Base-by-base conservation (phyloP, 2,329 filamentous ascomycete genomes). In the Colletotrichum higginsianum region DNA sequence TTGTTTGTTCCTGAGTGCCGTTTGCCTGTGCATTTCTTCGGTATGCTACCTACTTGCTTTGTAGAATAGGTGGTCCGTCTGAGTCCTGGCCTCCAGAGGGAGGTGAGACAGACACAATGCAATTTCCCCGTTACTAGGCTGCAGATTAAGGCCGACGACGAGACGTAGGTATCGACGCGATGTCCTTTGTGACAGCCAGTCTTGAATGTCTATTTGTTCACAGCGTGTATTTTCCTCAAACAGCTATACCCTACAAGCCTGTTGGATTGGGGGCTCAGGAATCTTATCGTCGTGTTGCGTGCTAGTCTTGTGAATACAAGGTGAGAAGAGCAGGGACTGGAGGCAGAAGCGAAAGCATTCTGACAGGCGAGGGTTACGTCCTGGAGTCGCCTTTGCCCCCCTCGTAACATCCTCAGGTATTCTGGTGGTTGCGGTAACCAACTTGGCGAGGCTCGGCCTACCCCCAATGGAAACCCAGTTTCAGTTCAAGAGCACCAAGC, bases 351-450 rank as follows among this genome's bases (percentile, higher is more conserved):
- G 16, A n/a, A 46, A 46, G 44, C 70, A 80, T 75, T 53, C 76
- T 73, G 4, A 23, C 67, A 35, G 7, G 77, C 75, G 8, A 78
- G 47, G 42, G 70, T 73, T 2, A 56, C 57, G 4, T 63, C 12
- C 13, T 21, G 23, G 12, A 55, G 16, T 4, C n/a, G 2, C n/a
- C 42, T 49, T 1, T 16, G 30, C 3, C 40, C 7, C 15, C 9
- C 5, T 12, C 15, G 50, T n/a, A 13, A 62, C 16, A 7, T 12
- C 9, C 0, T 7, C 4, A 4, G 62, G 62, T 52, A 82, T 82
- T 1, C 75, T 67, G 2, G 81, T 83, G 30, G 78, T 78, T 5
- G 61, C 40, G 4, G 76, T 73, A 9, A 82, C 66, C 53, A 52
- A 8, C 74, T 71, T 8, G 52, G 72, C 61, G 11, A 67, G 50